Evolutionary conservation across 2,329 filamentous ascomycete genomes (phyloP).

Genomic region (Fusarium sp.): DNA sequence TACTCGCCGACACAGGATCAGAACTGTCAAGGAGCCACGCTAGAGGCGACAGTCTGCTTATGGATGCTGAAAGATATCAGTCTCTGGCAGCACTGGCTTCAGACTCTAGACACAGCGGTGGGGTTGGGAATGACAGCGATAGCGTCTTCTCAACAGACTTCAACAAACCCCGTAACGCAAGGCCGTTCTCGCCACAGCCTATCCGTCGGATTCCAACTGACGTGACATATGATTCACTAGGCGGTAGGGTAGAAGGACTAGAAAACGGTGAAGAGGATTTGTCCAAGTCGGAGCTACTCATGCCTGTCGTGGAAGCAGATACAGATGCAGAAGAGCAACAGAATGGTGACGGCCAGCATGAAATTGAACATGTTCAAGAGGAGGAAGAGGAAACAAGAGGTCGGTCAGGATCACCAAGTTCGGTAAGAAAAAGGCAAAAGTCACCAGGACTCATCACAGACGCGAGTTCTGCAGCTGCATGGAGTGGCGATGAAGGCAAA

Average conservation of each 20-base stretch:
- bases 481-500: conserved; percentile 37
- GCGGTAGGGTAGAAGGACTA: conserved; percentile 41
- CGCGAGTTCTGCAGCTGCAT: conserved; percentile 48
- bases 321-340: conserved; percentile 25
- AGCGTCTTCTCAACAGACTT: conserved; percentile 68
- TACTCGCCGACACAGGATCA: conserved; percentile 66
- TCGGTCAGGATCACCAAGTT: conserved; percentile 31
- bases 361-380: conserved; percentile 6
- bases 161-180: conserved; percentile 65
- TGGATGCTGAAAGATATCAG: conserved; percentile 68
- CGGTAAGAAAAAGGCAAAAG: conserved; percentile 29
- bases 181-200: conserved; percentile 72
- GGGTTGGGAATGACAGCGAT: conserved; percentile 61
- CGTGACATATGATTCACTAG: conserved; percentile 57
- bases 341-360: conserved; percentile 11
- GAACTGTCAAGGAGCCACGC: conserved; percentile 57
- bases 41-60: conserved; percentile 68
- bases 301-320: conserved; percentile 43
- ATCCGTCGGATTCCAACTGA: conserved; percentile 58
- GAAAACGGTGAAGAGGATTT: conserved; percentile 42
- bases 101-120: conserved; percentile 45
- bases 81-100: conserved; percentile 65
- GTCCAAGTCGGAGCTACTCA: conserved; percentile 37
- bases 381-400: conserved; percentile 34
- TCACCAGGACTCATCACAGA: conserved; percentile 49